A percentile compares a stretch with the other conserved stretches of the same genome.
These are phyloP conservation scores for Kwoniella sp. DNA, from an alignment of 768 basidiomycete genomes.

Conservation along the genomic window DNA sequence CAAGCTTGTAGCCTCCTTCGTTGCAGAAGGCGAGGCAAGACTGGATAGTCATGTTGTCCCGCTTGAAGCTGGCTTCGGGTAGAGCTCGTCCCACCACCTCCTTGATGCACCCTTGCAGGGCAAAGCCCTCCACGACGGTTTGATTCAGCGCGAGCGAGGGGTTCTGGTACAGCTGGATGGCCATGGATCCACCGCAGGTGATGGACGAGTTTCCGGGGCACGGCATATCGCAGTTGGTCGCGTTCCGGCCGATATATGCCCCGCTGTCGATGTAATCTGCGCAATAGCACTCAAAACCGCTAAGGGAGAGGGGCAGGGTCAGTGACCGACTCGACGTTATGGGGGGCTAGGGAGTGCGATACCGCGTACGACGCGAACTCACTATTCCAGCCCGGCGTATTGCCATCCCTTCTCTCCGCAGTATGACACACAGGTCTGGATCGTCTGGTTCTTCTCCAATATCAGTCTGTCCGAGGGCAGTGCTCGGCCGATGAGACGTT, in stretches of 20 bases:
- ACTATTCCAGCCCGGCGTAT: slow-evolving; percentile 21
- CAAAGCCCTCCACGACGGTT: slow-evolving; percentile 6
- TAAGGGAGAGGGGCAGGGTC: slow-evolving; percentile 27
- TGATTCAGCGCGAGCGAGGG: slow-evolving; percentile 1
- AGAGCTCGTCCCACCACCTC: slow-evolving; percentile 39
- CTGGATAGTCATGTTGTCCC: slow-evolving; percentile 23
- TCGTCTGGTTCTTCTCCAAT: slow-evolving; percentile 22
- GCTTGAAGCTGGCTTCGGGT: slow-evolving; percentile 19
- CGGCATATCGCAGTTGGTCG: slow-evolving; percentile 3
- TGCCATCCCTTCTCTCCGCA: slow-evolving; percentile 20
- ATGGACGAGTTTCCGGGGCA: slow-evolving; percentile 10
- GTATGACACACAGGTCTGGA: slow-evolving; percentile 19
- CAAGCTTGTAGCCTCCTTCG: slow-evolving; percentile 21
- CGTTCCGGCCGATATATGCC: slow-evolving; percentile 9
- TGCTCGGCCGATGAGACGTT: slow-evolving; percentile 28
- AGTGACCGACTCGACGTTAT: slow-evolving; percentile 19
- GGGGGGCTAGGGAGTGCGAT: slow-evolving; percentile 13
- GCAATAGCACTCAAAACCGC: slow-evolving; percentile 26
- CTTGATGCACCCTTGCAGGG: slow-evolving; percentile 16
- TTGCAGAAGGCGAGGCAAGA: slow-evolving; percentile 28
- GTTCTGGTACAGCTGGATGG: slow-evolving; percentile 21
- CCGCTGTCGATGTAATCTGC: slow-evolving; percentile 20
- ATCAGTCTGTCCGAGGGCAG: slow-evolving; percentile 24
- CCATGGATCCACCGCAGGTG: slow-evolving; percentile 12
- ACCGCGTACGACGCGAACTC: slow-evolving; percentile 11